Base-by-base conservation (phyloP, 1,139 yeast genomes). In the Yamadazyma epiphylla region DNA sequence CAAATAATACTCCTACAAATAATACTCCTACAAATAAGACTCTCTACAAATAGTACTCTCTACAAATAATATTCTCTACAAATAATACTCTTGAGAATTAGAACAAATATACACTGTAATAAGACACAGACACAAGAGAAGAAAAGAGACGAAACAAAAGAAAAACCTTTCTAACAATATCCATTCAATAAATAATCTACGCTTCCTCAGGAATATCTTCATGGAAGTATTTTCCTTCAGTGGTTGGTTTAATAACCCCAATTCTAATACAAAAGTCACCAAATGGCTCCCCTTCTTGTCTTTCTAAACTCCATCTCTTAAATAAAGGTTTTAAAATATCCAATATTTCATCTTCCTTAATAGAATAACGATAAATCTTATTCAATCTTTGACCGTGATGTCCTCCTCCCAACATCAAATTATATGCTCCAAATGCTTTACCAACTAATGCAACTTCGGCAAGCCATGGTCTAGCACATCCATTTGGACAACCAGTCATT, bases 401-500 rank as follows among this genome's bases (percentile, higher is more conserved):
- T 25, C 96, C 96, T 54, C 98, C 98, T 48, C 98, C 98, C 47
- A 91, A 74, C 87, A 88, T 74, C 61, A 91, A 72, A 60, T 91
- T 91, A 64, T 91, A 91, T 9, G 95, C 89, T 31, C 95, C 95
- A 39, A 71, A 77, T 0, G 97, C 96, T 59, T 91, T 91, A 60
- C 98, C 98, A 32, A 91, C 95, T 38, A 87, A 70, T 0, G 97
- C 97, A 36, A 91, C 78, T 60, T 91, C 98, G 3, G 96, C 97
- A 32, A 91, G 66, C 96, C 96, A 91, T 14, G 97, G 97, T 59
- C 98, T 80, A 16, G 98, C 91, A 70, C 98, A 91, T 44, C 97
- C 98, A 58, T 91, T 91, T 35, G 97, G 96, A 73, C 98, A 91
- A 40, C 98, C 98, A 25, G 97, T 88, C 96, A 91, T 89, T 66